Evolutionary conservation across 441 rosid species (phyloP).

Genomic region (Lepidium campestre): DNA sequence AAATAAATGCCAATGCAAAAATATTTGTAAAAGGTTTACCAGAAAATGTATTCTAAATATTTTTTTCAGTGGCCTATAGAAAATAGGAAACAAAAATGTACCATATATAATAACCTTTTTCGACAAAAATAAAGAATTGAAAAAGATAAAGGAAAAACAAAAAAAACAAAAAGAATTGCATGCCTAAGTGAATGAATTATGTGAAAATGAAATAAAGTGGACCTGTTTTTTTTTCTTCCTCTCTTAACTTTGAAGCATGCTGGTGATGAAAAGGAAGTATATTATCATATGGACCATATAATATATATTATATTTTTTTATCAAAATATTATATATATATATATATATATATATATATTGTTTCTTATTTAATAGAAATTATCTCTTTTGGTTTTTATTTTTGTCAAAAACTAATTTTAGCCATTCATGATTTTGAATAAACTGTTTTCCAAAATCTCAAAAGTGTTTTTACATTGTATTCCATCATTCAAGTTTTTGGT

Average conservation of each 20-base stretch:
- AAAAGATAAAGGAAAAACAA: conserved; percentile 17
- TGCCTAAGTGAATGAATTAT: conserved; percentile 31
- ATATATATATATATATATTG: no score
- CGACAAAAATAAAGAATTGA: not conserved
- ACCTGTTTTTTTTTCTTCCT: conserved; percentile 16
- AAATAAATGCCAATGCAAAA: not conserved
- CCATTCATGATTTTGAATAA: no score
- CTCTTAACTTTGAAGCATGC: conserved; percentile 38
- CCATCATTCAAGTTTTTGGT: no score
- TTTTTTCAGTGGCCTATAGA: not conserved
- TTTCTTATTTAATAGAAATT: no score
- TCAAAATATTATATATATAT: no score
- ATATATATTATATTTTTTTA: no score
- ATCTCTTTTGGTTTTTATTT: no score
- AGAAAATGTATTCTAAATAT: not conserved
- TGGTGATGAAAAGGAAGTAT: conserved; percentile 28
- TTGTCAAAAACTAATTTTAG: no score
- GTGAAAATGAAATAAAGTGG: conserved; percentile 33
- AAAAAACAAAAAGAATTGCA: conserved; percentile 31
- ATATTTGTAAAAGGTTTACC: not conserved
- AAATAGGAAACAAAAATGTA: not conserved
- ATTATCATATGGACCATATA: conserved; percentile 24
- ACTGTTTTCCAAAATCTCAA: no score
- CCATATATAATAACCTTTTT: not conserved
- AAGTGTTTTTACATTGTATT: no score